Conservation (phyloP, 208 protist species). For the Wallacemonas sp. region DNA sequence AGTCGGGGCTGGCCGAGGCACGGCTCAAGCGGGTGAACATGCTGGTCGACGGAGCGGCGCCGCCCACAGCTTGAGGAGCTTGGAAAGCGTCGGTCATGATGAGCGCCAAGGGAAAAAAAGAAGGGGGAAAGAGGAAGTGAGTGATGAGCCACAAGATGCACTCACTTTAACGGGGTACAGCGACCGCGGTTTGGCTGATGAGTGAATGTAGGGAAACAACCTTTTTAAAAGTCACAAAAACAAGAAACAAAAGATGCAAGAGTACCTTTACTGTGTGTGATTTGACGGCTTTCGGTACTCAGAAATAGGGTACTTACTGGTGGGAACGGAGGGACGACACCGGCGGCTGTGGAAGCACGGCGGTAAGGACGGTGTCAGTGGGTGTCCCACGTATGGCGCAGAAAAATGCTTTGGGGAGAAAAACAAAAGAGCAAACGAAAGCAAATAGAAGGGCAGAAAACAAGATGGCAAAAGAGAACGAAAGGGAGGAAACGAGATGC, state of each 20-base stretch:
- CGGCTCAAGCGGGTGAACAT: constrained; percentile 43
- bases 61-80: constrained; percentile 1
- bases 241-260: constrained; percentile 1
- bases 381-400: no score
- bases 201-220: background rate
- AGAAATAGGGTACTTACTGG: no score
- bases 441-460: background rate
- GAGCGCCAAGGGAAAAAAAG: background rate
- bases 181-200: no score
- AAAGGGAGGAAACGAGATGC: no score
- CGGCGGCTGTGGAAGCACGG: no score
- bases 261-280: background rate
- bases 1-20: constrained; percentile 48
- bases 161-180: no score
- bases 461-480: background rate
- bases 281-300: no score
- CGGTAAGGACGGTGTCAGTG: no score
- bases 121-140: background rate
- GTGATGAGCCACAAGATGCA: no score
- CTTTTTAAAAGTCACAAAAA: background rate
- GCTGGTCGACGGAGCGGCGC: constrained; percentile 6
- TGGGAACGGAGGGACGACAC: no score
- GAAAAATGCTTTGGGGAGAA: background rate
- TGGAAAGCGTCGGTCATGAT: background rate
- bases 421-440: background rate